Percentiles rank a stretch among this genome's conserved stretches.
Evolutionary conservation across 129 eudicot species (phyloP).

Genomic region (Saussurea involucrata): DNA sequence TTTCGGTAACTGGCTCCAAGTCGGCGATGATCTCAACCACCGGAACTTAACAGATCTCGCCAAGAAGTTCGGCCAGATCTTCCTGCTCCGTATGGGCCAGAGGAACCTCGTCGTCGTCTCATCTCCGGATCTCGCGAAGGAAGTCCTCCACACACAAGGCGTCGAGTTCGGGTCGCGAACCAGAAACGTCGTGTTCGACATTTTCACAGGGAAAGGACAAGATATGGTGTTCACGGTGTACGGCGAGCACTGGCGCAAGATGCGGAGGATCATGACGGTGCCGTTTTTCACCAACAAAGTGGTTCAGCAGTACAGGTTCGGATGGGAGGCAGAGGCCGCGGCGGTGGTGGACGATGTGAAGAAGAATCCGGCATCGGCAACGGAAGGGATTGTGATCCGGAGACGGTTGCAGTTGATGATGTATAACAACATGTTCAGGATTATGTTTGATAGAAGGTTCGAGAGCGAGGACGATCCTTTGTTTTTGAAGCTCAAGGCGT

Average conservation of each 20-base stretch:
- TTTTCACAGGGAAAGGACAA: conserved; percentile 89
- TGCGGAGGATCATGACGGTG: conserved; percentile 88
- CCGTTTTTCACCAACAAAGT: conserved; percentile 85
- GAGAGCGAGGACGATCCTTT: conserved; percentile 79
- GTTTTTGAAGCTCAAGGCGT: conserved; percentile 64
- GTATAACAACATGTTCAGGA: conserved; percentile 83
- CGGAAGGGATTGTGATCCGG: conserved; percentile 62
- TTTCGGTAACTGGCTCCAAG: conserved; percentile 88
- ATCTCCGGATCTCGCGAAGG: conserved; percentile 38
- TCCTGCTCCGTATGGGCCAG: conserved; percentile 69
- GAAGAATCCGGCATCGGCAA: conserved; percentile 60
- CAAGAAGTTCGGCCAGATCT: conserved; percentile 54
- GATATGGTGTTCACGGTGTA: conserved; percentile 84
- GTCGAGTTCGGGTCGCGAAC: conserved; percentile 90
- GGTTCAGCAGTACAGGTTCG: conserved; percentile 65
- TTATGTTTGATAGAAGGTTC: conserved; percentile 78
- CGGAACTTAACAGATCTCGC: conserved; percentile 53
- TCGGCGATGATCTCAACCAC: conserved; percentile 79
- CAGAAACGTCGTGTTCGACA: conserved; percentile 82
- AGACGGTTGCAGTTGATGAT: conserved; percentile 71
- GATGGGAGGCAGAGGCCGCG: conserved; percentile 89
- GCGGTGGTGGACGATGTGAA: conserved; percentile 74
- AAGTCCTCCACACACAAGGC: conserved; percentile 48
- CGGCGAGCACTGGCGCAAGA: conserved; percentile 95
- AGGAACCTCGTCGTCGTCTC: conserved; percentile 48